Evolutionary conservation across 805 yeast species (phyloP).

Genomic region (Yarrowia sp.): DNA sequence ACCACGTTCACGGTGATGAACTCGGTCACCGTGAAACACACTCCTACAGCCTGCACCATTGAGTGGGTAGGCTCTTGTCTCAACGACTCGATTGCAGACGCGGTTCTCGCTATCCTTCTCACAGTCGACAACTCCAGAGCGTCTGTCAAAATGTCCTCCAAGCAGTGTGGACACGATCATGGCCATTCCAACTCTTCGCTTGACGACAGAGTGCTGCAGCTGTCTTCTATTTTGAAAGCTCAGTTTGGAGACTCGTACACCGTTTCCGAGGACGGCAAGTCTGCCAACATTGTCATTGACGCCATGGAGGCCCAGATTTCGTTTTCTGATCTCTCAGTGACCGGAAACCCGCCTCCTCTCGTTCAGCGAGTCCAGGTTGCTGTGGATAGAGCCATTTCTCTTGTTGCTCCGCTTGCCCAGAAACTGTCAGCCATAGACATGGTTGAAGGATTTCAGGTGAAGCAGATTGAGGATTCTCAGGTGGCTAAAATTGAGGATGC

Average conservation of each 20-base stretch:
- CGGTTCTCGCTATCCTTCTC: conserved; percentile 82
- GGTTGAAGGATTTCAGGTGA: background rate
- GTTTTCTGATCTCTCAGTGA: conserved; percentile 62
- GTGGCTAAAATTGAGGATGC: background rate
- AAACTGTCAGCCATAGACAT: conserved; percentile 6
- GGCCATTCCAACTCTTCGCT: conserved; percentile 38
- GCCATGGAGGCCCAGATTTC: conserved; percentile 68
- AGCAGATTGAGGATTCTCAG: background rate
- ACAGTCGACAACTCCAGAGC: conserved; percentile 95
- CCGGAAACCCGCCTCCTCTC: conserved; percentile 70
- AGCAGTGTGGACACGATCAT: conserved; percentile 41
- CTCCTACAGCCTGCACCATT: conserved; percentile 55
- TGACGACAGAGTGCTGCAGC: conserved; percentile 38
- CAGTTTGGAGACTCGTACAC: conserved; percentile 83
- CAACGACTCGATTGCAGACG: conserved; percentile 92
- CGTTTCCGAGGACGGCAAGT: conserved; percentile 41
- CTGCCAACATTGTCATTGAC: conserved; percentile 67
- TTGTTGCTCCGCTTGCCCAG: conserved; percentile 71
- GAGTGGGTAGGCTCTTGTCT: conserved; percentile 90
- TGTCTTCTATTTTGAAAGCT: conserved; percentile 57
- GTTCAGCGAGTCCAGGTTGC: conserved; percentile 81
- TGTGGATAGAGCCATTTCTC: conserved; percentile 67
- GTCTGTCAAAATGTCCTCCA: conserved; percentile 81
- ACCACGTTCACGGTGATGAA: conserved; percentile 56
- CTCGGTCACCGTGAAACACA: conserved; percentile 52